Evolutionary conservation across 306 rosid species (phyloP), one percentile per base, ranked within the genome.

Genomic region (Arachis hypogaea): DNA sequence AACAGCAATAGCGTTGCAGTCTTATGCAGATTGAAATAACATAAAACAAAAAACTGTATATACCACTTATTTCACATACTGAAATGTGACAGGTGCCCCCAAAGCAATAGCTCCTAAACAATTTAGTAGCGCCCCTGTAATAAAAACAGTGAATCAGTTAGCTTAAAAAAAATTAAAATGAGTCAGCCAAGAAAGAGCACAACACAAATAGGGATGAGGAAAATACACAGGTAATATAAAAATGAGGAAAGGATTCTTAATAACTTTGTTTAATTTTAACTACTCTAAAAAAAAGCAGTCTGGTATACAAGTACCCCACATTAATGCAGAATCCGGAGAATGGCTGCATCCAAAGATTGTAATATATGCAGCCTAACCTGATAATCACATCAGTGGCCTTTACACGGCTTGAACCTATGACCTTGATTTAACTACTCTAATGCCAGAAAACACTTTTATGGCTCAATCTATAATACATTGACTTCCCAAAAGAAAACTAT

Each of bases 31-130:
- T 33, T 12, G 38, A 51, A 74, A 46, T 8, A 52, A 52, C 5
- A 52, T n/a, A 5, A 52, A 52, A 52, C 4, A 63, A 67, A 75
- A 75, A 69, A 70, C 44, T 9, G 77, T 5, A 73, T 18, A 50
- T 73, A 77, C 61, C 72, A 63, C 78, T 75, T 46, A 75, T 75
- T 69, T 80, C 76, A 90, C 97, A 75, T 94, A 94, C 97, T 80
- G 91, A 78, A 60, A 65, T 73, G 90, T 88, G 66, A 84, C 84
- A 46, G 97, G 99, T 3, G 99, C 93, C 62, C 97, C 96, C 85
- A 94, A 81, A 58, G 90, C 90, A 56, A 94, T 69, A 77, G 97
- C 96, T 82, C 93, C 97, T 46, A 94, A 81, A 54, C 87, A 85
- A 81, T 72, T 89, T 63, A 94, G 43, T 12, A 87, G 55, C 68